Base-by-base conservation (phyloP, 352 stramenopile genomes). In the Phytopythium helicoides region DNA sequence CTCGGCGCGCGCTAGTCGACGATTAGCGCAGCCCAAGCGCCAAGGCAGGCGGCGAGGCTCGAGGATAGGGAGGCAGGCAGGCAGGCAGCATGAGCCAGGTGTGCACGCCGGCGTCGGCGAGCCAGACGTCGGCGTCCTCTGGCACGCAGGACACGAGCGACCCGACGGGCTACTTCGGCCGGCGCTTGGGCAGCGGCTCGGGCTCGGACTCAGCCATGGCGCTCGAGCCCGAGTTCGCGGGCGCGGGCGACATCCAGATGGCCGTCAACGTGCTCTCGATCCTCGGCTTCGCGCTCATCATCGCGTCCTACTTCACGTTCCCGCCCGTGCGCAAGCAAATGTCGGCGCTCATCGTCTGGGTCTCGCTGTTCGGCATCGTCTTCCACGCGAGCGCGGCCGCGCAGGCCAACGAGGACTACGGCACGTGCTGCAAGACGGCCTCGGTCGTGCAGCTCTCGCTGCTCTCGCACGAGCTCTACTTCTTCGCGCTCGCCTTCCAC, bases 401-500 rank as follows among this genome's bases (percentile, higher is more conserved):
- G 6, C 71, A 92, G 62, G 73, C 56, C 9, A 53, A 58, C 5
- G 60, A 70, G 22, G 57, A 45, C n/a, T 90, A 79, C 62, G 68
- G 71, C 21, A 56, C 64, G 34, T 87, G 79, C 66, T 92, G 82
- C 62, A 69, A 62, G 3, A 83, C 73, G 0, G 80, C 82, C n/a
- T 58, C 76, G 16, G 49, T 89, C 37, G 64, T 84, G 1, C 84
- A 95, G 54, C 55, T 92, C 15, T 71, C 76, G 55, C 68, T 95
- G 44, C 57, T 94, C 21, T 81, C 72, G 5, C 78, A 92, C 37
- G 83, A 95, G 47, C 70, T 94, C 14, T 95, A 93, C 65, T 85
- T 94, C 52, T 92, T 90, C 55, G 77, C 78, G 31, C 71, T 95
- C 44, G 84, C 84, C 40, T 90, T 89, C 64, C 76, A 91, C 64